Conservation (phyloP, 2,329 filamentous ascomycete species). For the Trichoderma asperellum region DNA sequence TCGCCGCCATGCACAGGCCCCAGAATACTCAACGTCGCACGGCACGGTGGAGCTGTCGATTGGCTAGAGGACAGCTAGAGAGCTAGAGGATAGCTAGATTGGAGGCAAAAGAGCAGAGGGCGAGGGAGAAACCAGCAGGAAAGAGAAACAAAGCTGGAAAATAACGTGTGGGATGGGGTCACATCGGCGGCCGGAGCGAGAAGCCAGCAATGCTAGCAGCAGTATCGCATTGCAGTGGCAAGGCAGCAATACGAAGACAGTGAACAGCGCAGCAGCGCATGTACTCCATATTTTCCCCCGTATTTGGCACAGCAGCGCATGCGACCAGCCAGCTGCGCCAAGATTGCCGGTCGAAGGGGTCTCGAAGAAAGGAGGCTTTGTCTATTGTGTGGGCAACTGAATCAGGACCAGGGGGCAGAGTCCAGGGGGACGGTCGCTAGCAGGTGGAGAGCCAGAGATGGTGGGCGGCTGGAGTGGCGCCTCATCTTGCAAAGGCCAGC, state of each 20-base stretch:
- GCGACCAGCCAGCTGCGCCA: conserved; percentile 13
- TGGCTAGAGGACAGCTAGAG: not conserved
- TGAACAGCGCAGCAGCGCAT: conserved; percentile 12
- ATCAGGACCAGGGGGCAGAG: conserved; percentile 2
- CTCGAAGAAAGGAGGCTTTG: conserved; percentile 9
- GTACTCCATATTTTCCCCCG: conserved; percentile 11
- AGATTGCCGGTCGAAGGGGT: conserved; percentile 4
- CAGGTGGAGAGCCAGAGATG: conserved; percentile 9
- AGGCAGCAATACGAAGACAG: conserved; percentile 24
- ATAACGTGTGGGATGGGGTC: conserved; percentile 16
- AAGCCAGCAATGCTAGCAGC: not conserved
- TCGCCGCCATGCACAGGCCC: not conserved
- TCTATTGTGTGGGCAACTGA: not conserved
- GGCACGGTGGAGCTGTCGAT: conserved; percentile 18
- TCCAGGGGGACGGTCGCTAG: conserved; percentile 1
- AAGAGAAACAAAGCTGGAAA: not conserved
- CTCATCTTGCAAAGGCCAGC: conserved; percentile 5
- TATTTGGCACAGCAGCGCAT: conserved; percentile 17
- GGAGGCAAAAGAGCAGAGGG: not conserved
- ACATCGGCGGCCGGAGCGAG: conserved; percentile 9
- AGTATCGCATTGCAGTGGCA: conserved; percentile 2
- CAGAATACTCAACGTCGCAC: conserved; percentile 22
- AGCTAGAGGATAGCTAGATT: not conserved
- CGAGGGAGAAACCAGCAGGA: not conserved
- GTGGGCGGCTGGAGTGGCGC: conserved; percentile 18